phyloP scores from a whole-genome alignment of 208 protist species.

The Trypanosoma rangeli region DNA sequence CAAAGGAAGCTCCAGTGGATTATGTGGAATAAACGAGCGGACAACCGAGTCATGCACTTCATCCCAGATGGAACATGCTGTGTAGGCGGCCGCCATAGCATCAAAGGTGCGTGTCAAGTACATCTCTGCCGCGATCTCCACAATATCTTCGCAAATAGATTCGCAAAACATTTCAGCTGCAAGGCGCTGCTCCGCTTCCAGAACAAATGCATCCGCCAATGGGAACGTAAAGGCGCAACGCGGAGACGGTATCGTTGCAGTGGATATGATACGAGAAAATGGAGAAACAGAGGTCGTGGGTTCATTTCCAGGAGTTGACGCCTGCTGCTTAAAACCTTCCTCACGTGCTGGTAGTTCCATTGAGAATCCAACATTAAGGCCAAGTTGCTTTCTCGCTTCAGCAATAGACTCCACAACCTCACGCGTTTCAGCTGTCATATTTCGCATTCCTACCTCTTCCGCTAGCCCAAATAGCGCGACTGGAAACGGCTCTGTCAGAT shows the following conservation, averaged over 20 bases:
- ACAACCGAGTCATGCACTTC: conserved; percentile 62
- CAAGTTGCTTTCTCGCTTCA: neutral
- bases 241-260: neutral
- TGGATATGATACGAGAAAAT: neutral
- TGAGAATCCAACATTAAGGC: neutral
- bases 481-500: conserved; percentile 10
- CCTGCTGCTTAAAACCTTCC: neutral
- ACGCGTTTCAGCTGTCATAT: conserved; percentile 12
- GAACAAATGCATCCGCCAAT: conserved; percentile 33
- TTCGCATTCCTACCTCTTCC: conserved; percentile 12
- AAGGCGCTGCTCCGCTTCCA: conserved; percentile 26
- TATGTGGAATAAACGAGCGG: conserved; percentile 54
- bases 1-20: conserved; percentile 17
- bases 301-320: neutral
- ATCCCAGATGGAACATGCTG: conserved; percentile 72
- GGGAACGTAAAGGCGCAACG: conserved; percentile 21
- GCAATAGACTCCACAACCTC: neutral
- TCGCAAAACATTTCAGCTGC: conserved; percentile 58
- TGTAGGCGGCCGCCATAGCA: conserved; percentile 58
- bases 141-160: conserved; percentile 66
- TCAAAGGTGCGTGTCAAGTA: conserved; percentile 65
- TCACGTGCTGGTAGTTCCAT: neutral
- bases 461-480: neutral
- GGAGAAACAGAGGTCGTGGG: neutral
- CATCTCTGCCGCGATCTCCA: conserved; percentile 41